Percentiles rank a stretch among this genome's conserved stretches.
phyloP scores from a whole-genome alignment of 495 filamentous ascomycete species.

The Penicillium canescens region DNA sequence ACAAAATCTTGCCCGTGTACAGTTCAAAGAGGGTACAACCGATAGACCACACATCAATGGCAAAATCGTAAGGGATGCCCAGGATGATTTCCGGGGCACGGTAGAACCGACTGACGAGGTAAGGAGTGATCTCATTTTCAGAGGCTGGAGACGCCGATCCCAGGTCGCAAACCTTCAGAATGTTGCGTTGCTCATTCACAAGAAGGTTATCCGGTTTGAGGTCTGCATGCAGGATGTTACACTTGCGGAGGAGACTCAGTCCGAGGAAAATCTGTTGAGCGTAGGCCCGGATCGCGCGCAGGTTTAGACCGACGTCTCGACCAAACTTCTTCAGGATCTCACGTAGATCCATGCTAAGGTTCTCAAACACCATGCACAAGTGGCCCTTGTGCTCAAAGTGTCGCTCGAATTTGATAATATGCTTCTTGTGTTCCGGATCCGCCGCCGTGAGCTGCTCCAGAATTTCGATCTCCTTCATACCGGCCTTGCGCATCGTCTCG shows the following conservation, averaged over 20 bases:
- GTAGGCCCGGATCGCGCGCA: conserved; percentile 82
- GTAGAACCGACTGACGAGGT: conserved; percentile 95
- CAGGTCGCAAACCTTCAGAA: conserved; percentile 93
- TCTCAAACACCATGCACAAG: conserved; percentile 95
- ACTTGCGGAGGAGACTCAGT: conserved; percentile 79
- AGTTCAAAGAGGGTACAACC: conserved; percentile 96
- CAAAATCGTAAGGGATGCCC: conserved; percentile 91
- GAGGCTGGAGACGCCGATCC: conserved; percentile 88
- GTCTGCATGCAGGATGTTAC: conserved; percentile 92
- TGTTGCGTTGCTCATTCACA: conserved; percentile 78
- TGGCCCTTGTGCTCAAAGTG: conserved; percentile 93
- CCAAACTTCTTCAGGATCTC: conserved; percentile 97
- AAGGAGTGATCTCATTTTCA: conserved; percentile 89
- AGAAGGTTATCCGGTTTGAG: conserved; percentile 97
- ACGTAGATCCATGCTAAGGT: conserved; percentile 86
- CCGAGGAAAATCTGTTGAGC: conserved; percentile 94
- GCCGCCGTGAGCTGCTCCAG: conserved; percentile 77
- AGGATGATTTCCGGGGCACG: conserved; percentile 96
- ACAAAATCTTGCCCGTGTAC: conserved; percentile 96
- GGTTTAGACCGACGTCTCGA: conserved; percentile 86
- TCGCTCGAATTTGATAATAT: conserved; percentile 83
- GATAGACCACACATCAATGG: conserved; percentile 96
- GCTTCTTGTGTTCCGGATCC: conserved; percentile 89
- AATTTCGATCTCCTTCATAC: conserved; percentile 92
- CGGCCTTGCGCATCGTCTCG: conserved; percentile 88